A percentile compares a stretch with the other conserved stretches of the same genome.
Conservation (phyloP, 164 flowering plant species). For the Euptelea pleiosperma region DNA sequence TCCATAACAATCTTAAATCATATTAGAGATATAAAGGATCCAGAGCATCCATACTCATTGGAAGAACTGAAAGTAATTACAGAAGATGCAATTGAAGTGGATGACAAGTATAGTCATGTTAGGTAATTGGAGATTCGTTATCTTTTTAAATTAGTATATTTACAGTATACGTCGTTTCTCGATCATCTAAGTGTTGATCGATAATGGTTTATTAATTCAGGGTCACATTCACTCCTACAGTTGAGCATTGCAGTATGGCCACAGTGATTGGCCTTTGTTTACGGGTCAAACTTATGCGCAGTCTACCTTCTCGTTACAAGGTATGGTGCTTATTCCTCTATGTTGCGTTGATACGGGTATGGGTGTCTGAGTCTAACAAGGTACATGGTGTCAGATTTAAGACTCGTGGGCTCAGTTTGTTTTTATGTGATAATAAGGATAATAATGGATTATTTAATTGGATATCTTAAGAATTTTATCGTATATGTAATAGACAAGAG, state of each 20-base stretch:
- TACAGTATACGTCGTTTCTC: neutral
- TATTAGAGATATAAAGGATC: constrained; percentile 88
- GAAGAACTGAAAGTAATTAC: constrained; percentile 86
- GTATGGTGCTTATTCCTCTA: constrained; percentile 25
- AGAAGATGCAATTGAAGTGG: constrained; percentile 85
- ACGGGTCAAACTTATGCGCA: constrained; percentile 70
- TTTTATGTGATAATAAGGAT: too few species aligned
- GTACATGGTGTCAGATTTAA: too few species aligned
- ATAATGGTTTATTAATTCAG: constrained; percentile 31
- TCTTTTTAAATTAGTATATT: neutral
- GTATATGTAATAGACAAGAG: too few species aligned
- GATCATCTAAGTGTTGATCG: neutral
- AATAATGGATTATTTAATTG: too few species aligned
- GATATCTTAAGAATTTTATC: too few species aligned
- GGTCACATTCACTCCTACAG: constrained; percentile 89
- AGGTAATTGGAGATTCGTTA: constrained; percentile 32
- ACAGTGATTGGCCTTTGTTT: constrained; percentile 81
- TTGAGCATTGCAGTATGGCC: constrained; percentile 87
- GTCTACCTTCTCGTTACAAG: constrained; percentile 86
- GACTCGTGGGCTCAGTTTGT: too few species aligned
- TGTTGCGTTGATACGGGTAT: neutral
- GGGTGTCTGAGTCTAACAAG: too few species aligned
- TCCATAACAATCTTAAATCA: constrained; percentile 62
- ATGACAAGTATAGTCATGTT: constrained; percentile 56
- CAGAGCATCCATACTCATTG: constrained; percentile 89